phyloP scores from a whole-genome alignment of 768 basidiomycete genomes.

The Amylocystis lapponica region DNA sequence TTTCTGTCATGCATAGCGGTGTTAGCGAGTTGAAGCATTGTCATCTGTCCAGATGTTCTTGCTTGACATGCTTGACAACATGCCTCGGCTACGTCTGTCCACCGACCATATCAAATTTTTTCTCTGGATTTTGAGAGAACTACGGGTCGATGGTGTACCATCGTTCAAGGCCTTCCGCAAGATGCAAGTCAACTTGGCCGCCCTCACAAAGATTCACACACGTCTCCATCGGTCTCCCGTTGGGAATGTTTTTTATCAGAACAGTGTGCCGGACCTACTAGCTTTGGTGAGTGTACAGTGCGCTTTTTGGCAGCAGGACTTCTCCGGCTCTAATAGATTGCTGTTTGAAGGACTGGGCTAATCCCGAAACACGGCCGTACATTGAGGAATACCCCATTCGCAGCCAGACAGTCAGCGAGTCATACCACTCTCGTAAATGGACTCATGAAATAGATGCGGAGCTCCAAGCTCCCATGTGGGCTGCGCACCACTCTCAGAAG shows the following conservation, averaged over 20 bases:
- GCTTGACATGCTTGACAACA: not conserved
- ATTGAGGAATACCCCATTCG: slow-evolving; percentile 2
- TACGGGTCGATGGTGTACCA: not conserved
- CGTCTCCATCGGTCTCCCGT: not conserved
- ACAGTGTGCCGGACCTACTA: not conserved
- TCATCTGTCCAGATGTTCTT: not conserved
- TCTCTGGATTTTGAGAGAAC: not conserved
- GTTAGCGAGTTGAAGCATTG: not conserved
- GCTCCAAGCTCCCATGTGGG: slow-evolving; percentile 3
- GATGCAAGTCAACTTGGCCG: too few species aligned
- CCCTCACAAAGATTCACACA: too few species aligned
- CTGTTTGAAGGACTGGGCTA: slow-evolving; percentile 2
- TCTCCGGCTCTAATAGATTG: not conserved
- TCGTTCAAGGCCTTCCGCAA: not conserved
- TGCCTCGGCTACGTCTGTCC: not conserved
- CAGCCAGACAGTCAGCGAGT: not conserved
- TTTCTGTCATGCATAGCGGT: not conserved
- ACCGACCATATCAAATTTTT: not conserved
- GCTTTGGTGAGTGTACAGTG: not conserved
- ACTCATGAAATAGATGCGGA: not conserved
- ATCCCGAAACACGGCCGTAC: not conserved
- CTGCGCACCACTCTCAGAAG: not conserved
- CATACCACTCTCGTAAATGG: not conserved
- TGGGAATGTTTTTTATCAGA: slow-evolving; percentile 1
- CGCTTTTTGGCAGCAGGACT: not conserved